These are phyloP conservation scores for Pseudocercospora crystallina DNA, from an alignment of 2,329 filamentous ascomycete species.

Conservation along the genomic window DNA sequence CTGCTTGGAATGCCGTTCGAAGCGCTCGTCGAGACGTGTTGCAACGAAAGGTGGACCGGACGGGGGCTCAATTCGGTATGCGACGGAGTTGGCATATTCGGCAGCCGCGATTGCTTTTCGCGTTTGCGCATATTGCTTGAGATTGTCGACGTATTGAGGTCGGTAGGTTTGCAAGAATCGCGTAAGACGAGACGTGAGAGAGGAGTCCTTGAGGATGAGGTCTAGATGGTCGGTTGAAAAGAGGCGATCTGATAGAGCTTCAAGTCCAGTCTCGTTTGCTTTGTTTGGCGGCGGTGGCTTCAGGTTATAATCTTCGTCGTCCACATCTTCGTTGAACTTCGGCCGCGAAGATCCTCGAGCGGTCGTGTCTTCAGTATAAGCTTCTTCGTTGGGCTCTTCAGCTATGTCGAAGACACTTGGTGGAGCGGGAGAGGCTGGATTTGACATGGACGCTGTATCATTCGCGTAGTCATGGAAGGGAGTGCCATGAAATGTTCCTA, in stretches of 20 bases:
- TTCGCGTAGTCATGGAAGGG: background rate
- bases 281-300: slow-evolving; percentile 40
- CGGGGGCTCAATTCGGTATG: slow-evolving; percentile 32
- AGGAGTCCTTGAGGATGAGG: slow-evolving; percentile 41
- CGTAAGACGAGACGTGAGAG: slow-evolving; percentile 37
- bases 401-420: slow-evolving; percentile 31
- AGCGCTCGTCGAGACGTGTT: slow-evolving; percentile 39
- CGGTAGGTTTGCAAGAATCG: slow-evolving; percentile 43
- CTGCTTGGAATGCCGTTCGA: slow-evolving; percentile 36
- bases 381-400: slow-evolving; percentile 17
- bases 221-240: slow-evolving; percentile 47
- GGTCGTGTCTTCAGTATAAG: slow-evolving; percentile 29
- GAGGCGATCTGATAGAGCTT: slow-evolving; percentile 39
- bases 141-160: slow-evolving; percentile 34
- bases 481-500: no score
- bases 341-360: slow-evolving; percentile 6
- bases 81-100: slow-evolving; percentile 47
- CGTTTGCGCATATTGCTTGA: slow-evolving; percentile 41
- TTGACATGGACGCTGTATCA: slow-evolving; percentile 18
- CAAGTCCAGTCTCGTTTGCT: slow-evolving; percentile 32
- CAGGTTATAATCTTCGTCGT: slow-evolving; percentile 39
- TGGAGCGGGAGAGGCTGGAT: slow-evolving; percentile 20
- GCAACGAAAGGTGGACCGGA: slow-evolving; percentile 30
- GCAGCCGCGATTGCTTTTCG: slow-evolving; percentile 45
- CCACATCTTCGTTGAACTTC: slow-evolving; percentile 15